Base-by-base conservation (phyloP, 129 eudicot genomes). In the Centella asiatica region DNA sequence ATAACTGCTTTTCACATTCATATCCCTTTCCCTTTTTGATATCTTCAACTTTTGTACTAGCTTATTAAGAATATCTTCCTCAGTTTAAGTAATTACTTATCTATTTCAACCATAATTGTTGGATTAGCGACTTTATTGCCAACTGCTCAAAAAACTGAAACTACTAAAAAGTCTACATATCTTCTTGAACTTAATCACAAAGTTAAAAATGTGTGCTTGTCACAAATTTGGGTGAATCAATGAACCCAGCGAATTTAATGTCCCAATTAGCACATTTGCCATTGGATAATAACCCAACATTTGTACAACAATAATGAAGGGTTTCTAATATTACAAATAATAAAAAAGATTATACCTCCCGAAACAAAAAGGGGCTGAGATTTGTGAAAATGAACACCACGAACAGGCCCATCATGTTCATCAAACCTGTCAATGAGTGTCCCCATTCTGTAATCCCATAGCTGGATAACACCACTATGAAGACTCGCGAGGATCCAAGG, bases 361-460 rank as follows among this genome's bases (percentile, higher is more conserved):
- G 95, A 85, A 22, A 85, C 95, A 48, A 85, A 85, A 33, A 85
- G 86, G 22, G 95, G 95, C 69, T 85, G 95, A 0, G 95, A 82
- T 55, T 85, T 81, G 74, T 85, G 89, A 73, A 85, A 85, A 63
- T 85, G 94, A 20, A 85, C 94, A 57, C 94, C 94, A 12, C 94
- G 82, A 73, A 85, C 94, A 22, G 94, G 94, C 18, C 95, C 95
- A 50, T 86, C 89, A 39, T 86, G 89, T 68, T 86, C 95, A 47
- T 82, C 89, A 31, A 82, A 86, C 0, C 95, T 83, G 60, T 86
- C 95, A 62, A 85, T 85, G 60, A 85, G 83, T 45, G 95, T 85
- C 51, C 94, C 94, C 88, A 85, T 85, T 14, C 94, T 80, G 40
- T 81, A 85, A 69, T 85, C 88, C 88, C 88, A 82, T 26, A 82